phyloP scores from a whole-genome alignment of 768 basidiomycete genomes.

The Astraeus odoratus region DNA sequence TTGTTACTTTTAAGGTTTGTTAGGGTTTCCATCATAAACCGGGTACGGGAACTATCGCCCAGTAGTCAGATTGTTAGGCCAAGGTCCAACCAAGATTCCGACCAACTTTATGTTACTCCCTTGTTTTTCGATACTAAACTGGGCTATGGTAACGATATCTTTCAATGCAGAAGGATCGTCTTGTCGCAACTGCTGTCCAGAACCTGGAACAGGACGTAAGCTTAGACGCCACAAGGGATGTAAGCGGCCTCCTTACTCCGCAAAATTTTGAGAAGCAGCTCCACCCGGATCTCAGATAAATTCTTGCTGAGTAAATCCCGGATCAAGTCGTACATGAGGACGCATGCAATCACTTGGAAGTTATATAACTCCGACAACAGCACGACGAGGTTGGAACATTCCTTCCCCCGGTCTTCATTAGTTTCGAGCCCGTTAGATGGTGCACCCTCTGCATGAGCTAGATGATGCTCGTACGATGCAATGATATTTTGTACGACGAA shows the following conservation, averaged over 20 bases:
- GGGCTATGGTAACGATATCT: slow-evolving; percentile 82
- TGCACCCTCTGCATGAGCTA: slow-evolving; percentile 26
- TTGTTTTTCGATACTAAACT: slow-evolving; percentile 54
- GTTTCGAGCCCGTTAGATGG: slow-evolving; percentile 11
- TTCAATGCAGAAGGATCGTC: slow-evolving; percentile 92
- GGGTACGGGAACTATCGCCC: slow-evolving; percentile 70
- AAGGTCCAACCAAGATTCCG: not conserved
- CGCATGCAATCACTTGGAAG: slow-evolving; percentile 85
- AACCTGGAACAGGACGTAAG: slow-evolving; percentile 45
- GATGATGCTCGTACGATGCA: slow-evolving; percentile 56
- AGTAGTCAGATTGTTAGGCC: slow-evolving; percentile 3
- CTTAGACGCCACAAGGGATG: not conserved
- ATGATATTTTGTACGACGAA: slow-evolving; percentile 75
- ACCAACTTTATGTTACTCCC: slow-evolving; percentile 46
- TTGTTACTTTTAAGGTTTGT: slow-evolving; percentile 92
- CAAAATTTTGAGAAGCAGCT: slow-evolving; percentile 78
- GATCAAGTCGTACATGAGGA: slow-evolving; percentile 88
- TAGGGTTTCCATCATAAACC: slow-evolving; percentile 94
- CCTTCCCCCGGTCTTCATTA: slow-evolving; percentile 59
- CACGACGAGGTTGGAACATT: slow-evolving; percentile 81
- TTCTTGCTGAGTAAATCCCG: slow-evolving; percentile 58
- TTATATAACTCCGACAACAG: slow-evolving; percentile 93
- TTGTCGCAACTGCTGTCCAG: slow-evolving; percentile 83
- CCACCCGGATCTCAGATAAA: slow-evolving; percentile 75
- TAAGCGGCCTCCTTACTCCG: slow-evolving; percentile 47